Conservation (phyloP, 1,284 basidiomycete genomes). For the Laetiporus sulphureus region DNA sequence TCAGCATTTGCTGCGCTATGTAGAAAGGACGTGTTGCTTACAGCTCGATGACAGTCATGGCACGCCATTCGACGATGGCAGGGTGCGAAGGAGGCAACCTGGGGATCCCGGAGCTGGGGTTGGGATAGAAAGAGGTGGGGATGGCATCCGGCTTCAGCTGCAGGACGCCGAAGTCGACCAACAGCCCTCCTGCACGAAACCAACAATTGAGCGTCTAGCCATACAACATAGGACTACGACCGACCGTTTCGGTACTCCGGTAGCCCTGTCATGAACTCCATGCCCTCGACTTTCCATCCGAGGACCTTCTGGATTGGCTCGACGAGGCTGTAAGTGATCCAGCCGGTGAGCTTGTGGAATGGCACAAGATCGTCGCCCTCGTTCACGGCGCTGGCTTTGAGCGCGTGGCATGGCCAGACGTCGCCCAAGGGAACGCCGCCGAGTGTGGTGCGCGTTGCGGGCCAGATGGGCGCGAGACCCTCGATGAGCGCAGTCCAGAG, state of each 20-base stretch:
- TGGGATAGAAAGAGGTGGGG: constrained; percentile 34
- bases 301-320: constrained; percentile 77
- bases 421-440: constrained; percentile 74
- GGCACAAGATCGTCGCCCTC: constrained; percentile 75
- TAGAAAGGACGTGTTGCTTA: constrained; percentile 31
- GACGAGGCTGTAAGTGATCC: constrained; percentile 85
- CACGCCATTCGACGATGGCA: constrained; percentile 93
- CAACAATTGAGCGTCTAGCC: not conserved
- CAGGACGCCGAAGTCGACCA: constrained; percentile 81
- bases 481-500: constrained; percentile 84
- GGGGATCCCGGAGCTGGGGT: constrained; percentile 48
- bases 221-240: constrained; percentile 7
- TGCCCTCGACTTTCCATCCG: constrained; percentile 70
- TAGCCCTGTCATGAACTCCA: constrained; percentile 77
- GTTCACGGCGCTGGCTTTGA: constrained; percentile 29
- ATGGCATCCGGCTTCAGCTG: constrained; percentile 47
- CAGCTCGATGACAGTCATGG: constrained; percentile 90
- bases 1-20: not conserved
- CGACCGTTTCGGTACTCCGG: constrained; percentile 88
- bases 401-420: constrained; percentile 78
- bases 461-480: constrained; percentile 87
- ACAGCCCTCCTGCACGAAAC: constrained; percentile 62
- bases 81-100: constrained; percentile 71
- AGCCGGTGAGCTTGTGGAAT: constrained; percentile 94
- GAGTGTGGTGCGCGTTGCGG: constrained; percentile 64